phyloP scores from a whole-genome alignment of 2,329 filamentous ascomycete genomes.

The Phyllosticta citribraziliensis region DNA sequence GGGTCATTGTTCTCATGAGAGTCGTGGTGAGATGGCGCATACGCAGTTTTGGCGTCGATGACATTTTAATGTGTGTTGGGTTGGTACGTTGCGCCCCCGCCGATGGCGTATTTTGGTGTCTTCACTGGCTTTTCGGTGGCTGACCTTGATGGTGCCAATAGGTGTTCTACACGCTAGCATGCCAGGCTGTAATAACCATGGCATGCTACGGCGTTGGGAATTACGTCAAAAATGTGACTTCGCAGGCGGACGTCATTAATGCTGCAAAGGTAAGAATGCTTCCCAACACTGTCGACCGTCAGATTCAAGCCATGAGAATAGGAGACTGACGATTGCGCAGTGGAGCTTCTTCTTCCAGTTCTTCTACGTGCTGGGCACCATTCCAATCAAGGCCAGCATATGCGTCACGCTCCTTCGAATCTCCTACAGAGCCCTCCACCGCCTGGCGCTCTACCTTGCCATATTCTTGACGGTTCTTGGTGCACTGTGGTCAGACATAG shows the following conservation, averaged over 20 bases:
- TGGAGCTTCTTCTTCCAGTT: conserved; percentile 5
- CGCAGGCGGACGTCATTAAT: neutral
- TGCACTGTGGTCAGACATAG: neutral
- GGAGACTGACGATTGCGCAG: neutral
- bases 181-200: neutral
- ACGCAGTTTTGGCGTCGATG: neutral
- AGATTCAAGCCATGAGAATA: neutral
- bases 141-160: neutral
- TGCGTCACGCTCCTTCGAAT: conserved; percentile 6
- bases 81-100: neutral
- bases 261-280: neutral
- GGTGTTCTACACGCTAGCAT: conserved; percentile 1
- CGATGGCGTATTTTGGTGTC: neutral
- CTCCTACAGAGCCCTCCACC: neutral
- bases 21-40: neutral
- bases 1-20: neutral
- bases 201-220: neutral
- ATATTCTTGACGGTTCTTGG: neutral
- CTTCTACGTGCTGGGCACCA: neutral
- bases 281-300: neutral
- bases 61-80: neutral
- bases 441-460: neutral
- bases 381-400: conserved; percentile 4
- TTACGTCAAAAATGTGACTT: neutral
- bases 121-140: neutral